A percentile compares a stretch with the other conserved stretches of the same genome.
These are phyloP conservation scores for Colletotrichum sp. DNA, from an alignment of 2,329 filamentous ascomycete genomes.

Conservation along the genomic window DNA sequence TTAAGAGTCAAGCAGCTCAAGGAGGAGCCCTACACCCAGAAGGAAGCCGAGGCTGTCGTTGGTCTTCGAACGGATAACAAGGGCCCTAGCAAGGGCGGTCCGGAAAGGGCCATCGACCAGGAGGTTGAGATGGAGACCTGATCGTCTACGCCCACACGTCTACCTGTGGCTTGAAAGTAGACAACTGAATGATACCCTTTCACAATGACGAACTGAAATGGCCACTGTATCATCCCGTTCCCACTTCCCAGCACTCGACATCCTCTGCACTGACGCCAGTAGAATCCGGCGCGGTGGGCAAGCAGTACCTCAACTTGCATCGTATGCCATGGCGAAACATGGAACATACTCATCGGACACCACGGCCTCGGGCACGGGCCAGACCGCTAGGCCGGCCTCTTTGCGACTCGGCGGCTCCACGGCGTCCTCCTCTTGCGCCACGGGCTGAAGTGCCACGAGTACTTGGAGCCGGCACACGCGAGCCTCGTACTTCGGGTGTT, in stretches of 20 bases:
- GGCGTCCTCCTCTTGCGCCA: conserved; percentile 28
- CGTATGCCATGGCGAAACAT: not conserved
- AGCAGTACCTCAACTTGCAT: not conserved
- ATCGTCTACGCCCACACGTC: not conserved
- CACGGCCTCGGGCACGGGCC: conserved; percentile 49
- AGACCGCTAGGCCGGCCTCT: conserved; percentile 52
- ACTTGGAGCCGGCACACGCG: conserved; percentile 50
- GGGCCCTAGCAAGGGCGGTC: conserved; percentile 30
- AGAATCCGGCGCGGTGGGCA: not conserved
- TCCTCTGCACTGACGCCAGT: not conserved
- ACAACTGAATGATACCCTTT: conserved; percentile 16
- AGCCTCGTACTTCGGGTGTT: conserved; percentile 41
- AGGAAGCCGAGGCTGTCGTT: conserved; percentile 81
- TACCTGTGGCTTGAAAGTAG: not conserved
- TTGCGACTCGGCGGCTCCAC: conserved; percentile 31
- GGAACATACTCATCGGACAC: conserved; percentile 38
- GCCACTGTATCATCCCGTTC: not conserved
- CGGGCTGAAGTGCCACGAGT: conserved; percentile 42
- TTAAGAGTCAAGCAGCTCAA: conserved; percentile 82
- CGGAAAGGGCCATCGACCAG: conserved; percentile 26
- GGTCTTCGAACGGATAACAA: conserved; percentile 76
- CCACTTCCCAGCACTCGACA: not conserved
- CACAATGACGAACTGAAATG: conserved; percentile 5
- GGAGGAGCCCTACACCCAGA: conserved; percentile 86
- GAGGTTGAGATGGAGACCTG: conserved; percentile 43